Percentiles rank a stretch among this genome's conserved stretches.
phyloP scores from a whole-genome alignment of 768 basidiomycete genomes.

The Multifurca ochricompacta region DNA sequence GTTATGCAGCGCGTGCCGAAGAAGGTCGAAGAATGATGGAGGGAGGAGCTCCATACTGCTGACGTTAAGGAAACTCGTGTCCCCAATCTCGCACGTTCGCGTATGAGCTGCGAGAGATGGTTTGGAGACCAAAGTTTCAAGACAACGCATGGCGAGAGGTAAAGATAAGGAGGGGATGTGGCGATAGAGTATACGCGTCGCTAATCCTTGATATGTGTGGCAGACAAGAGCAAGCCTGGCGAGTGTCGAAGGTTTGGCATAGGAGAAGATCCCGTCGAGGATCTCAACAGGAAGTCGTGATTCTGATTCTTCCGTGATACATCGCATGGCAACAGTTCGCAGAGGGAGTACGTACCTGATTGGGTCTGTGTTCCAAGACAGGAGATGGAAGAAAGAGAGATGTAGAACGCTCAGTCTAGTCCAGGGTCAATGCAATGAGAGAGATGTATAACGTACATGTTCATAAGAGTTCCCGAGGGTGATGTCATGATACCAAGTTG shows the following conservation, averaged over 20 bases:
- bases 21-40: conserved; percentile 14
- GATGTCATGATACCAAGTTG: neutral
- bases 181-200: conserved; percentile 19
- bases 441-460: neutral
- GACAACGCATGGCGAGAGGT: conserved; percentile 6
- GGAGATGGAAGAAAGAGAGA: neutral
- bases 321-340: neutral
- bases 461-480: neutral
- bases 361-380: neutral
- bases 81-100: conserved; percentile 17
- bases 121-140: conserved; percentile 14
- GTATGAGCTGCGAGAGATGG: conserved; percentile 12
- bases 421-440: neutral
- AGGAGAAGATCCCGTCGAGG: conserved; percentile 16
- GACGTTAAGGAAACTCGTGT: conserved; percentile 5
- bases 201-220: conserved; percentile 7
- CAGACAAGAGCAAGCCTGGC: conserved; percentile 6
- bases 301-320: neutral
- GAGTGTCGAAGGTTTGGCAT: conserved; percentile 11
- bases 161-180: conserved; percentile 16
- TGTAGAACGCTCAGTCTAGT: neutral
- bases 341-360: neutral
- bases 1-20: conserved; percentile 22
- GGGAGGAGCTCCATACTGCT: conserved; percentile 9
- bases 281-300: conserved; percentile 15